phyloP scores from a whole-genome alignment of 441 rosid genomes.

The Eruca vesicaria region DNA sequence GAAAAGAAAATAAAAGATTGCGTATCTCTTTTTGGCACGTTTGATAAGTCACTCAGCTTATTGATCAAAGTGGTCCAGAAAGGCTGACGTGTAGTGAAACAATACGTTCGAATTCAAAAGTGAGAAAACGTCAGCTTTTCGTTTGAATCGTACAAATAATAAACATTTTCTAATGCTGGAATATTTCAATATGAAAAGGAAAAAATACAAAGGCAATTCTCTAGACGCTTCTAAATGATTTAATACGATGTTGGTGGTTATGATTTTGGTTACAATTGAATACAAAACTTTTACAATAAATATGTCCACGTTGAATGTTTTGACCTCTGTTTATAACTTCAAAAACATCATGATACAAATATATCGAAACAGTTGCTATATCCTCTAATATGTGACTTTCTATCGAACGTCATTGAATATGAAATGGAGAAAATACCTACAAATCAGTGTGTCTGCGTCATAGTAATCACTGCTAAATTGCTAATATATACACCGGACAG shows the following conservation, averaged over 20 bases:
- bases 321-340: background rate
- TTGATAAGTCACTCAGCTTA: slow-evolving; percentile 22
- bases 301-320: background rate
- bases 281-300: background rate
- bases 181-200: background rate
- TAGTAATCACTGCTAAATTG: too few species aligned
- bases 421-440: background rate
- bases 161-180: background rate
- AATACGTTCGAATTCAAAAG: slow-evolving; percentile 1
- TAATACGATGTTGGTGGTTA: background rate
- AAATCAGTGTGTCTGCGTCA: background rate
- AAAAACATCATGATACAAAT: background rate
- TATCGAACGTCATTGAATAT: background rate
- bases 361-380: background rate
- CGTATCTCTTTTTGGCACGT: background rate
- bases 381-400: background rate
- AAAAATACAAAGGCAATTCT: background rate
- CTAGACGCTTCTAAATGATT: background rate
- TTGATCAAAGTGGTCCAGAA: slow-evolving; percentile 7
- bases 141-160: slow-evolving; percentile 7
- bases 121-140: background rate
- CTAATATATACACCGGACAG: background rate
- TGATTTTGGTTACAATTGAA: background rate
- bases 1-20: background rate
- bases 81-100: slow-evolving; percentile 1